Percentiles rank a stretch among this genome's conserved stretches.
phyloP scores from a whole-genome alignment of 1,139 yeast genomes.

The Ogataea hybrid region DNA sequence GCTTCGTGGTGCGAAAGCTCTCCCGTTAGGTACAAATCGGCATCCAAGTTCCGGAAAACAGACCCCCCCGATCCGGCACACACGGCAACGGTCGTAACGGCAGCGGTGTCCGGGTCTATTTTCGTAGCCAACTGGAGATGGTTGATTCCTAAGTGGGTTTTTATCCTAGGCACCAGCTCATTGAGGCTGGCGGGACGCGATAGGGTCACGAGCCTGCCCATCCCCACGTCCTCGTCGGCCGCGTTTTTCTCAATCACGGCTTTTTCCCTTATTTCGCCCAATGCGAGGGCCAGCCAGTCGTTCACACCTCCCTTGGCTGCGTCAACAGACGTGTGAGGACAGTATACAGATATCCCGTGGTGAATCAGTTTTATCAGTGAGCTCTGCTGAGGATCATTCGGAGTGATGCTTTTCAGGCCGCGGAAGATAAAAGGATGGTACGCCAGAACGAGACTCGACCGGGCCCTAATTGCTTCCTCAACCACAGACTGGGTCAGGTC shows the following conservation, averaged over 20 bases:
- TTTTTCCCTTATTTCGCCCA: constrained; percentile 34
- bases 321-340: constrained; percentile 96
- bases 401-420: constrained; percentile 74
- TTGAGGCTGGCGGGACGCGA: constrained; percentile 41
- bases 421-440: constrained; percentile 95
- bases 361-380: constrained; percentile 72
- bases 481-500: constrained; percentile 85
- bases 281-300: constrained; percentile 78
- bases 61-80: constrained; percentile 96
- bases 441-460: constrained; percentile 64
- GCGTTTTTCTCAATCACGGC: constrained; percentile 38
- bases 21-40: constrained; percentile 85
- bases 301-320: constrained; percentile 91
- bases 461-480: constrained; percentile 68
- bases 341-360: constrained; percentile 80
- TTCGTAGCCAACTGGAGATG: constrained; percentile 61
- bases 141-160: constrained; percentile 48
- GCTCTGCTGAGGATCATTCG: constrained; percentile 71
- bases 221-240: constrained; percentile 54
- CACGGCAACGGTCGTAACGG: constrained; percentile 62
- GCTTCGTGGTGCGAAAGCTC: constrained; percentile 94
- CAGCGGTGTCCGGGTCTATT: constrained; percentile 13
- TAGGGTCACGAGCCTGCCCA: constrained; percentile 73
- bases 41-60: constrained; percentile 59
- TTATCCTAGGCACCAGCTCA: constrained; percentile 52